phyloP scores from a whole-genome alignment of 495 filamentous ascomycete species.

The Penicillium paxilli region DNA sequence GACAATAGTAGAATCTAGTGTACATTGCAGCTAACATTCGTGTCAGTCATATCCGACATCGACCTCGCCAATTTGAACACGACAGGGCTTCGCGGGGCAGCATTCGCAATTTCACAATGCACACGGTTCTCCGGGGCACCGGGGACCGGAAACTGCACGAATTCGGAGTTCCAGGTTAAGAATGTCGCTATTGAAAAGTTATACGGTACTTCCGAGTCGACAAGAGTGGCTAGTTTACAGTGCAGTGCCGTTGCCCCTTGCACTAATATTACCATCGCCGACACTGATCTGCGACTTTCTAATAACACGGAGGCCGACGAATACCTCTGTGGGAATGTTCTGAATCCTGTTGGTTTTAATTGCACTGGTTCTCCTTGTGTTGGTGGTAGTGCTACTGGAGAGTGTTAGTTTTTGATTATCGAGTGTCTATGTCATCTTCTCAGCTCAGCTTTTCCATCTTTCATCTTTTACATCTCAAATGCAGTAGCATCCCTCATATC shows the following conservation, averaged over 20 bases:
- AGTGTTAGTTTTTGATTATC: too few species aligned
- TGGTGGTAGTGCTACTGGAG: constrained; percentile 31
- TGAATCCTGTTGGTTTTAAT: constrained; percentile 26
- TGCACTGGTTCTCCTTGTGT: constrained; percentile 36
- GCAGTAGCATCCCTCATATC: too few species aligned
- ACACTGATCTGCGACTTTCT: constrained; percentile 18
- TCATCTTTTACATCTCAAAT: too few species aligned
- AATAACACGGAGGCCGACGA: constrained; percentile 22
- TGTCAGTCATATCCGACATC: constrained; percentile 25
- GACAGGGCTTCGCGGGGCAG: constrained; percentile 24
- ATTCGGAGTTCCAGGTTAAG: constrained; percentile 35
- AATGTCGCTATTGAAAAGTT: constrained; percentile 25
- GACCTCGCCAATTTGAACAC: constrained; percentile 23
- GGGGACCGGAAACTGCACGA: constrained; percentile 32
- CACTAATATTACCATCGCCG: constrained; percentile 25
- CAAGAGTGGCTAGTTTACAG: constrained; percentile 31
- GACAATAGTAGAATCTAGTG: neutral
- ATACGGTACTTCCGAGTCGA: constrained; percentile 23
- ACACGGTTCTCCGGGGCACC: constrained; percentile 36
- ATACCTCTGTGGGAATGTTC: constrained; percentile 39
- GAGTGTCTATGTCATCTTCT: too few species aligned
- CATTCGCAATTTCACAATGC: constrained; percentile 41
- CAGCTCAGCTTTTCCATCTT: too few species aligned
- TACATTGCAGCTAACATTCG: neutral
- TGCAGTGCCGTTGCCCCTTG: constrained; percentile 40